Conservation (phyloP, 176 grass and related monocot species). For the barley (Hordeum vulgare) region DNA sequence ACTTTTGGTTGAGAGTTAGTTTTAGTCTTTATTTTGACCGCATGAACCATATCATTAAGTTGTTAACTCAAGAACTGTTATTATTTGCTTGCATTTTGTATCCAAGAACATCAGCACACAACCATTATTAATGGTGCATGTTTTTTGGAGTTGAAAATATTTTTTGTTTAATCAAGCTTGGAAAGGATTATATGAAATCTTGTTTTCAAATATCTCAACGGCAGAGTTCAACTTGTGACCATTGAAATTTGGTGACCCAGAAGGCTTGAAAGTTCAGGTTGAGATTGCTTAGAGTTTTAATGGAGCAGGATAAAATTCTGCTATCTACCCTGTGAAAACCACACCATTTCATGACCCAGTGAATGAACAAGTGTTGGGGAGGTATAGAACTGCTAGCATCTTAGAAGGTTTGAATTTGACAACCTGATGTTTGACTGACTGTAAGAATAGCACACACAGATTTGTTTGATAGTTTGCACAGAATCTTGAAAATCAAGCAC, state of each 20-base stretch:
- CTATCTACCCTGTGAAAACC: constrained; percentile 1
- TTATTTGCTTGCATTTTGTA: too few relatives aligned
- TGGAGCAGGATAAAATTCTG: background rate
- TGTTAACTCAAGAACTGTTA: background rate
- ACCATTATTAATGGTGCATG: too few relatives aligned
- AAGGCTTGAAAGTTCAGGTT: background rate
- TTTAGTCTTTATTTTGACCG: background rate
- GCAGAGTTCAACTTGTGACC: background rate
- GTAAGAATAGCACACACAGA: background rate
- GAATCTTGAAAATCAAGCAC: background rate
- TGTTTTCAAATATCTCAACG: background rate
- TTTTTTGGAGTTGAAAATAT: too few relatives aligned
- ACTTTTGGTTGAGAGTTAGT: background rate
- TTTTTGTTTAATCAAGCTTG: background rate
- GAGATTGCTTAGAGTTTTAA: background rate
- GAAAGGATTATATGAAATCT: background rate
- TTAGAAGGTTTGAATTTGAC: background rate
- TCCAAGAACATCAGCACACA: too few relatives aligned
- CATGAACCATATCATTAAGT: background rate
- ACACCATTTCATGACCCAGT: background rate
- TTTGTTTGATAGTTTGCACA: background rate
- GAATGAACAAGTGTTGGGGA: background rate
- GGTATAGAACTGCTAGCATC: background rate
- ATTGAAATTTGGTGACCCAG: background rate
- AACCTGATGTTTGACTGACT: background rate